phyloP scores from a whole-genome alignment of 768 basidiomycete species.

The Coprinopsis marcescibilis region DNA sequence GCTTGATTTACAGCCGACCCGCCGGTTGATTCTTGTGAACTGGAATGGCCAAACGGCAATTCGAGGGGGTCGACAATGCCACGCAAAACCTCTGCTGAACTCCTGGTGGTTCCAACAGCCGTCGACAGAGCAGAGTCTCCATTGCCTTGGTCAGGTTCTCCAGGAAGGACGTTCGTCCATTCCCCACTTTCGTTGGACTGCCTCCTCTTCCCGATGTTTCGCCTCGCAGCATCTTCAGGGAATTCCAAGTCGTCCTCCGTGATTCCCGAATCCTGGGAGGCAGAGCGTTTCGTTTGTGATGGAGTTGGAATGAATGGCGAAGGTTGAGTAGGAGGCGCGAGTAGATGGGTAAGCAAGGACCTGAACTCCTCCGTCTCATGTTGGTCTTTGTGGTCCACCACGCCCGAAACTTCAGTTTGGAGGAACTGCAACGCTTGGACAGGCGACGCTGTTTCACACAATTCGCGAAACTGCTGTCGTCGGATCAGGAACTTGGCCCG shows the following conservation, averaged over 20 bases:
- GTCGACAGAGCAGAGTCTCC: background rate
- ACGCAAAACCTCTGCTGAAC: conserved; percentile 18
- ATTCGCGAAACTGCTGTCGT: conserved; percentile 80
- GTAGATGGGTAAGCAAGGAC: conserved; percentile 57
- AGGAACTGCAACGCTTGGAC: conserved; percentile 69
- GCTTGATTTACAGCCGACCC: conserved; percentile 11
- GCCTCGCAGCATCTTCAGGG: background rate
- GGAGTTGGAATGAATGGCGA: conserved; percentile 9
- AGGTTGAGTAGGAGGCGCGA: conserved; percentile 32
- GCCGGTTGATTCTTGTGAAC: conserved; percentile 4
- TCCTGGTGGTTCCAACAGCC: conserved; percentile 2
- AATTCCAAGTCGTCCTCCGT: conserved; percentile 14
- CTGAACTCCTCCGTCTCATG: conserved; percentile 62
- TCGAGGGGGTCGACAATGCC: conserved; percentile 25
- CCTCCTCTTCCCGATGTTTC: conserved; percentile 33
- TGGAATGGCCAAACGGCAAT: background rate
- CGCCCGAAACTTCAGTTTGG: conserved; percentile 59
- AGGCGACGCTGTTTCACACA: conserved; percentile 58
- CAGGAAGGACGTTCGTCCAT: conserved; percentile 38
- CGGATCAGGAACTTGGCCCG: conserved; percentile 59
- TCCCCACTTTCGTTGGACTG: conserved; percentile 19
- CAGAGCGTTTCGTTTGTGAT: background rate
- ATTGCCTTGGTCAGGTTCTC: conserved; percentile 25
- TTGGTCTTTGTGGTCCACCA: conserved; percentile 62
- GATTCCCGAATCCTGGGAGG: conserved; percentile 30